phyloP scores from a whole-genome alignment of 768 basidiomycete genomes.

The Tricholoma saponaceum region DNA sequence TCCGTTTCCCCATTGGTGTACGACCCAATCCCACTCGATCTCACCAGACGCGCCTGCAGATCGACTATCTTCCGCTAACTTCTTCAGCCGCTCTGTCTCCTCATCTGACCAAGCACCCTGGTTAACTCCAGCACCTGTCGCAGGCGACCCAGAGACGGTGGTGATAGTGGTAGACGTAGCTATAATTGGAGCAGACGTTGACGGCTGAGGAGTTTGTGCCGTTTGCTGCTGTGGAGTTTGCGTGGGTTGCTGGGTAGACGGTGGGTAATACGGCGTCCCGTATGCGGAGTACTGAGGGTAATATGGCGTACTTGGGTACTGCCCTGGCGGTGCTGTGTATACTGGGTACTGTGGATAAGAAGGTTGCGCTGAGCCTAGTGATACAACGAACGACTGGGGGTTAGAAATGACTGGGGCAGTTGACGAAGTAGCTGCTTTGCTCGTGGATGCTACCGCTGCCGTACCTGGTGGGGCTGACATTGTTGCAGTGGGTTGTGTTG shows the following conservation, averaged over 20 bases:
- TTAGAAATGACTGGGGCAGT: conserved; percentile 55
- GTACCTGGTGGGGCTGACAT: conserved; percentile 25
- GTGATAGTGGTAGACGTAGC: conserved; percentile 18
- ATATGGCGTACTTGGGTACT: conserved; percentile 62
- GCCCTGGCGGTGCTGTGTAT: conserved; percentile 30
- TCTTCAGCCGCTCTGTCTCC: conserved; percentile 66
- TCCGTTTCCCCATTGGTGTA: conserved; percentile 67
- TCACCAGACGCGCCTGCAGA: conserved; percentile 45
- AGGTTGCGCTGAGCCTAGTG: conserved; percentile 47
- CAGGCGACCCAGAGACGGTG: conserved; percentile 22
- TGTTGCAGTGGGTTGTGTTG: conserved; percentile 22
- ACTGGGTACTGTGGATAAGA: conserved; percentile 44
- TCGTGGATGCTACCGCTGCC: conserved; percentile 22
- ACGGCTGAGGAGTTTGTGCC: conserved; percentile 10
- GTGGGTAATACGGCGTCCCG: conserved; percentile 19
- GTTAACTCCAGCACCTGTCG: conserved; percentile 35
- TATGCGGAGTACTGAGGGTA: conserved; percentile 45
- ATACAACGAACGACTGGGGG: conserved; percentile 68
- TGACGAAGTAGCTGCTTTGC: conserved; percentile 31
- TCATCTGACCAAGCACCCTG: conserved; percentile 79
- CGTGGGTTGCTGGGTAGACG: conserved; percentile 14
- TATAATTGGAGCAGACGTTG: conserved; percentile 13
- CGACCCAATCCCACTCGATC: conserved; percentile 79
- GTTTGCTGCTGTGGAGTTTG: conserved; percentile 3
- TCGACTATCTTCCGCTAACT: conserved; percentile 65